Conservation (phyloP, 2,329 filamentous ascomycete species). For the Aureobasidium sp. region DNA sequence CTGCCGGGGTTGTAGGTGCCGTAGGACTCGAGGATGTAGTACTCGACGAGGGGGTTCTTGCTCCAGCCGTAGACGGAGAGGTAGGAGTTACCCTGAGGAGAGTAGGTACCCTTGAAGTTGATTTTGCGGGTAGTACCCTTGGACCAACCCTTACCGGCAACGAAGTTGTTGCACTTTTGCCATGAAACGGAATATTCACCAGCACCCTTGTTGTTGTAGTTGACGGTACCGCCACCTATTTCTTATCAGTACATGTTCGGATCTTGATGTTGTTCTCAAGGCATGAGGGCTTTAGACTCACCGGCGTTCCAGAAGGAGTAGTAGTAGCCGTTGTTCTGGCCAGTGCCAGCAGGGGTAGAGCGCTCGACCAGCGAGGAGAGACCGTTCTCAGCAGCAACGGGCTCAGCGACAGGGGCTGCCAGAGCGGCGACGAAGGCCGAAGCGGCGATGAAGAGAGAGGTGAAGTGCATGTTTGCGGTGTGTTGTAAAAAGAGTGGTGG, state of each 20-base stretch:
- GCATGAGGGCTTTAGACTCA: slow-evolving; percentile 6
- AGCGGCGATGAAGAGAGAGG: slow-evolving; percentile 24
- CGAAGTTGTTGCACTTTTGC: slow-evolving; percentile 42
- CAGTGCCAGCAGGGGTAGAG: slow-evolving; percentile 37
- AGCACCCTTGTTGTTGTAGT: slow-evolving; percentile 46
- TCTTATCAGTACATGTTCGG: too few species aligned
- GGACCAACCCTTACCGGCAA: slow-evolving; percentile 51
- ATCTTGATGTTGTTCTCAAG: too few species aligned
- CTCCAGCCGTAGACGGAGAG: slow-evolving; percentile 53
- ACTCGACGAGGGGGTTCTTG: slow-evolving; percentile 44
- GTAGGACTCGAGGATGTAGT: slow-evolving; percentile 49
- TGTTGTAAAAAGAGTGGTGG: not conserved
- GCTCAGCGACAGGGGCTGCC: slow-evolving; percentile 26
- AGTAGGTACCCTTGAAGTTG: slow-evolving; percentile 41
- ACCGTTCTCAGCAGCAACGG: slow-evolving; percentile 21
- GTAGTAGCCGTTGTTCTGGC: slow-evolving; percentile 50
- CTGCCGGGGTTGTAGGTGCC: slow-evolving; percentile 38
- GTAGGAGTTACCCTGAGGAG: slow-evolving; percentile 43
- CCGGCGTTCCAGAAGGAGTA: slow-evolving; percentile 53
- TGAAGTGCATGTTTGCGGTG: not conserved
- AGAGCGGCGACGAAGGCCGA: slow-evolving; percentile 32
- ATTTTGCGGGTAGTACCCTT: slow-evolving; percentile 43
- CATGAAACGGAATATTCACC: slow-evolving; percentile 41
- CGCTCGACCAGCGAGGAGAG: slow-evolving; percentile 18
- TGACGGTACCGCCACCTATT: slow-evolving; percentile 30